These are phyloP conservation scores for Arthroderma sp. DNA, from an alignment of 2,329 filamentous ascomycete species.

Conservation along the genomic window DNA sequence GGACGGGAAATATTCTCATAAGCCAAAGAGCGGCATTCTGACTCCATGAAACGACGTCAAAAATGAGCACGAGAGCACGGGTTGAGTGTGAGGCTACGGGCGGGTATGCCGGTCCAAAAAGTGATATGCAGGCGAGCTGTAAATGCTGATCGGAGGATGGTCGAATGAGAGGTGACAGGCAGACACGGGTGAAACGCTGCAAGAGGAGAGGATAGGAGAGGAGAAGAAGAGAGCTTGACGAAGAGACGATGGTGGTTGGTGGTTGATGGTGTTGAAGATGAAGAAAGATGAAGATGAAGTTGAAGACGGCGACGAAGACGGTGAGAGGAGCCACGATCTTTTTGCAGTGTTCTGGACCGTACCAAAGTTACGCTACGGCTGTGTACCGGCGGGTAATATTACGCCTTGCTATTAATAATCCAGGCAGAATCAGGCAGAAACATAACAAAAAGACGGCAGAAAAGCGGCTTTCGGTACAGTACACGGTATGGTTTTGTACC, in stretches of 20 bases:
- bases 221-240: background rate
- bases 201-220: background rate
- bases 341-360: too few species aligned
- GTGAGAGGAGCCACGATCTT: background rate
- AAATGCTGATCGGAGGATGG: background rate
- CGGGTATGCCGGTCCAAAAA: background rate
- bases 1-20: too few species aligned
- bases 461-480: too few species aligned
- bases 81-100: background rate
- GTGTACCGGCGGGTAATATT: background rate
- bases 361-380: background rate
- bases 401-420: background rate
- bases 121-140: background rate
- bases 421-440: too few species aligned
- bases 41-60: background rate
- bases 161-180: background rate
- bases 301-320: slow-evolving; percentile 3
- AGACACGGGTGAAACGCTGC: background rate
- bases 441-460: too few species aligned
- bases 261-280: background rate
- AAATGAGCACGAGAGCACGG: background rate
- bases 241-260: background rate
- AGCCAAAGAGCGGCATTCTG: background rate
- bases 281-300: slow-evolving; percentile 1
- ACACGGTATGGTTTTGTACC: too few species aligned